These are phyloP conservation scores for Ustilago vetiveriae DNA, from an alignment of 1,284 basidiomycete species.

Conservation along the genomic window DNA sequence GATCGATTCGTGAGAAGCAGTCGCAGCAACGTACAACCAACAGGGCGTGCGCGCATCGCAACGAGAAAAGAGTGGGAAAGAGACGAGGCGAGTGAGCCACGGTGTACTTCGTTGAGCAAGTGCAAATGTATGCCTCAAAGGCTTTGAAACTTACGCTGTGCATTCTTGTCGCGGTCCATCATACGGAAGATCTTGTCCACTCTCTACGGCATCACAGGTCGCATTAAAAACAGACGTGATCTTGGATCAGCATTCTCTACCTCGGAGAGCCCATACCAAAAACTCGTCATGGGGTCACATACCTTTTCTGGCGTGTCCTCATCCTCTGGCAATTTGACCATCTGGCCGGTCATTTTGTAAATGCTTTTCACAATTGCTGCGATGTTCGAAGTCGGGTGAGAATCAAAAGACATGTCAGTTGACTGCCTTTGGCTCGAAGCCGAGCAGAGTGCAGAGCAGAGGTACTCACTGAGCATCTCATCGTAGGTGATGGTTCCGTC, in stretches of 20 bases:
- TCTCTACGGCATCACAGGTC: constrained; percentile 35
- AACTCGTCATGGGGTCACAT: constrained; percentile 22
- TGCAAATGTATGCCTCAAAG: no score
- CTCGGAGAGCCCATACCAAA: no score
- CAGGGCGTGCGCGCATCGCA: no score
- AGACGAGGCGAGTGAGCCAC: no score
- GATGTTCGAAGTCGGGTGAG: neutral
- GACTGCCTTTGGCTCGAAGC: neutral
- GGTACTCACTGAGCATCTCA: constrained; percentile 78
- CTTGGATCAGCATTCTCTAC: no score
- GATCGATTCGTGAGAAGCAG: no score
- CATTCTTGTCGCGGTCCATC: constrained; percentile 67
- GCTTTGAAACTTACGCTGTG: constrained; percentile 50
- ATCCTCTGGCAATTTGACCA: constrained; percentile 96
- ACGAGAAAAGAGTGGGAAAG: no score
- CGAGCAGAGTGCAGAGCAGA: neutral
- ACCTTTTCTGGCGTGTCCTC: constrained; percentile 99
- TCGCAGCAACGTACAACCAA: neutral
- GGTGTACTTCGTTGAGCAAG: neutral
- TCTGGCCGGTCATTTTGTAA: constrained; percentile 76
- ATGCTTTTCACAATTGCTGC: constrained; percentile 64
- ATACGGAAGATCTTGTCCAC: constrained; percentile 66
- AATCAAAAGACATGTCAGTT: neutral
- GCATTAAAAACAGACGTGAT: no score
- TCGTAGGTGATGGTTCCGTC: constrained; percentile 70